Base-by-base conservation (phyloP, 78 protist genomes). In the Tieghemostelium lacteum region DNA sequence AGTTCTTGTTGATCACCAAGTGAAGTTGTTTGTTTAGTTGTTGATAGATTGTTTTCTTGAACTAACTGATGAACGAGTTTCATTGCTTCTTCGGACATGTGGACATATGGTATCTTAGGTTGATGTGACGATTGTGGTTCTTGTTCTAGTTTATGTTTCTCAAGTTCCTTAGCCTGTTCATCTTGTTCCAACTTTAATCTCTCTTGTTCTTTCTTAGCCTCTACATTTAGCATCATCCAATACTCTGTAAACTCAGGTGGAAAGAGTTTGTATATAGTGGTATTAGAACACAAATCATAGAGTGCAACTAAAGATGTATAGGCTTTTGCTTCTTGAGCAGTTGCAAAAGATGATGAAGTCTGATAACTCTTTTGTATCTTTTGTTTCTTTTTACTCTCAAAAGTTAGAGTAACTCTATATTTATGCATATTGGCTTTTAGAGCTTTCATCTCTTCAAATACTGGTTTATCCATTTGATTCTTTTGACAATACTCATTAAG, bases 401-500 rank as follows among this genome's bases (percentile, higher is more conserved):
- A 80, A 20, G 52, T 40, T 24, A 80, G 36, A 20, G 75, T 80
- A 26, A 80, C 77, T 31, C 42, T 52, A 33, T n/a, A 54, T 31
- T 24, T 37, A 40, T 37, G 45, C 40, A 33, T 37, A 14, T 33
- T 54, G 16, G 77, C 65, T 22, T 52, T 66, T 4, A 26, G 19
- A 22, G 58, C 34, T 4, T 20, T 66, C 1, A 34, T 14, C 39
- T 80, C 89, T n/a, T 39, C 37, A 58, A 19, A 80, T 3, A 54
- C 62, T 22, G 89, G 89, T 69, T 61, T 80, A 50, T 66, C 71
- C 89, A 80, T 80, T 31, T 80, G 89, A 49, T 80, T 67, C 42
- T 80, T 80, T 58, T 80, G 89, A 60, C 89, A 80, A 69, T 80
- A 80, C 42, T 80, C 89, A 58, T 80, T 80, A 52, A 42, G 19